Base-by-base conservation (phyloP, 192 early-diverging fungal genomes). In the Coemansia reversa region DNA sequence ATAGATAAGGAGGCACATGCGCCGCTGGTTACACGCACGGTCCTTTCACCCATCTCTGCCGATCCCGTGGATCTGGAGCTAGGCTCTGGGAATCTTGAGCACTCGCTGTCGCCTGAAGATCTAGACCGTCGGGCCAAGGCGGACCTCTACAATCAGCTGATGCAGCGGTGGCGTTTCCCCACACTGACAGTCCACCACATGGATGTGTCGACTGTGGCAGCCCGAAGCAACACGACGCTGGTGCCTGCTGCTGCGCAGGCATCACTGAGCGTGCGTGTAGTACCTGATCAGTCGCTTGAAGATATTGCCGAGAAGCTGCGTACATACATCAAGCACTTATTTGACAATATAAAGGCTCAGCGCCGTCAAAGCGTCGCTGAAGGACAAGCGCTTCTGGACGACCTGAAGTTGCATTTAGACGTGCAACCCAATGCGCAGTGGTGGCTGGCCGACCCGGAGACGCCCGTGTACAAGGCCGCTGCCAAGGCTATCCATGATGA, bases 121-220 rank as follows among this genome's bases (percentile, higher is more conserved):
- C 45, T 47, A 23, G 58, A 25, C 58, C 39, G 35, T 19, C 55
- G 24, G 57, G 45, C 51, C 50, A 58, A 48, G 49, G 56, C 19
- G 6, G 69, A 60, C 11, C 62, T 85, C 25, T 85, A 76, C 67
- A 53, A 82, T 28, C 81, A 81, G 54, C 68, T 91, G 67, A 87
- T 91, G 90, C 82, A 85, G 58, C 84, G 89, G 22, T 91, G 90
- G 90, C 81, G 90, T 23, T 84, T 84, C 58, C 90, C 90, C 4
- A 84, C 90, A 39, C 71, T 91, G 45, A 87, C 90, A 5, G 85
- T 91, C 50, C 90, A 91, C 57, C 87, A 90, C 58, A 84, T 91
- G 30, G 88, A 90, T 54, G 88, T 90, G n/a, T 89, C 88, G 0
- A 81, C 79, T 0, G 69, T 55, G 5, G 85, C 85, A 0, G 82